phyloP scores from a whole-genome alignment of 768 basidiomycete species.

The Auricularia auricula-judae region DNA sequence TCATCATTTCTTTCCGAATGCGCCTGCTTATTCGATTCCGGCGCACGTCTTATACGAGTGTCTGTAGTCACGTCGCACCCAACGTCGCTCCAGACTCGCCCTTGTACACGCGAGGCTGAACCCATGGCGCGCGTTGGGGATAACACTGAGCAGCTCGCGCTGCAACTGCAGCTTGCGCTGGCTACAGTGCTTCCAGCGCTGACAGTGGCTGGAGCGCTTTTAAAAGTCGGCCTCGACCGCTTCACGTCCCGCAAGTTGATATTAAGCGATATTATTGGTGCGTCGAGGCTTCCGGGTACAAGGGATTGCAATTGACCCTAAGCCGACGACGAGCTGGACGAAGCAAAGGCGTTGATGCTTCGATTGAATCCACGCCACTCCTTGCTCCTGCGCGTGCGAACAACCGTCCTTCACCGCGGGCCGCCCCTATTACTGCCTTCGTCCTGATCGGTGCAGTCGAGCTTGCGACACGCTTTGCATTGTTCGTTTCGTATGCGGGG shows the following conservation, averaged over 20 bases:
- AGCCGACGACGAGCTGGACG: background rate
- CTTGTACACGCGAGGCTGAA: background rate
- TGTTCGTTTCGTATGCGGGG: background rate
- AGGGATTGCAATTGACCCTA: background rate
- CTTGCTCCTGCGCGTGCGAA: background rate
- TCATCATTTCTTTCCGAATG: too few relatives aligned
- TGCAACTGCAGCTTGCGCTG: background rate
- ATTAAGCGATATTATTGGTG: background rate
- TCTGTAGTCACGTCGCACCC: too few relatives aligned
- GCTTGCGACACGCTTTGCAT: background rate
- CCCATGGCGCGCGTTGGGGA: background rate
- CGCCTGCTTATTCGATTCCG: too few relatives aligned
- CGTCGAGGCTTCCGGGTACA: background rate
- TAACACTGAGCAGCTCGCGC: background rate
- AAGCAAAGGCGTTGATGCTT: background rate
- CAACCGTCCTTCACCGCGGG: background rate
- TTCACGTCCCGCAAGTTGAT: background rate
- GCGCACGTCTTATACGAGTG: background rate
- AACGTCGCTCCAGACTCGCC: too few relatives aligned
- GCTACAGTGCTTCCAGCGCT: background rate
- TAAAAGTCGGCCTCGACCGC: background rate
- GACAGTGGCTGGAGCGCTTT: background rate
- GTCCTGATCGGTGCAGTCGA: background rate
- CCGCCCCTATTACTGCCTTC: background rate
- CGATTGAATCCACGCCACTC: background rate